Evolutionary conservation across 2,329 filamentous ascomycete genomes (phyloP), one percentile per base, ranked within the genome.

Genomic region (Chalaropsis thielavioides): DNA sequence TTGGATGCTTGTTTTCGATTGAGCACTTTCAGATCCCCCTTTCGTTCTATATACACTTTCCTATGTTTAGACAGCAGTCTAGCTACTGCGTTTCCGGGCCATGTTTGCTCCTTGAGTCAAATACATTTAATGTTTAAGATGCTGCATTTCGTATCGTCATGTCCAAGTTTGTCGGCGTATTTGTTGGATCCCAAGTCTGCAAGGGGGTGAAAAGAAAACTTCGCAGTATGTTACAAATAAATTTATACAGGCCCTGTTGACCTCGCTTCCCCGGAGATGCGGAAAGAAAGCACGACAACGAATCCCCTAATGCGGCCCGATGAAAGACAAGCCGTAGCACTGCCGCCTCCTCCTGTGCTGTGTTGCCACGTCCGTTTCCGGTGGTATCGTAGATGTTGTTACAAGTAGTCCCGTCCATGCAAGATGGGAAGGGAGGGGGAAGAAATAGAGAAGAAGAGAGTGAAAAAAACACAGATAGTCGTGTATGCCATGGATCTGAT

Each of bases 311-410:
- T 10, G 4, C 15, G 27, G 13, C 15, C 4, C 15, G n/a, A n/a
- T 8, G 38, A 58, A 35, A n/a, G 31, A 35, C 27, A 10, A 31
- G 24, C 54, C 38, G 27, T 19, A 58, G 6, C 24, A 15, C 22
- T 58, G 15, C n/a, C 54, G 15, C n/a, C 54, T 58, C n/a, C 4
- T 15, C 43, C 43, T 35, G 54, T 58, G 54, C 27, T 58, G 54
- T 58, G 54, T 58, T 31, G 27, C 54, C 24, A 58, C 31, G 54
- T 38, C 27, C 27, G 27, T 58, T 58, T 35, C 54, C 31, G 54
- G 54, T 58, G 54, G 54, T 58, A 58, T 38, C 54, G 31, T 58
- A 58, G 54, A 38, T 58, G 54, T 58, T 58, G 54, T 31, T 58
- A 58, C 27, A 58, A 38, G 15, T 19, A 58, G 22, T 11, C 7